Evolutionary conservation across 129 eudicot species (phyloP), one percentile per base, ranked within the genome.

Genomic region (Helianthus tuberosus): DNA sequence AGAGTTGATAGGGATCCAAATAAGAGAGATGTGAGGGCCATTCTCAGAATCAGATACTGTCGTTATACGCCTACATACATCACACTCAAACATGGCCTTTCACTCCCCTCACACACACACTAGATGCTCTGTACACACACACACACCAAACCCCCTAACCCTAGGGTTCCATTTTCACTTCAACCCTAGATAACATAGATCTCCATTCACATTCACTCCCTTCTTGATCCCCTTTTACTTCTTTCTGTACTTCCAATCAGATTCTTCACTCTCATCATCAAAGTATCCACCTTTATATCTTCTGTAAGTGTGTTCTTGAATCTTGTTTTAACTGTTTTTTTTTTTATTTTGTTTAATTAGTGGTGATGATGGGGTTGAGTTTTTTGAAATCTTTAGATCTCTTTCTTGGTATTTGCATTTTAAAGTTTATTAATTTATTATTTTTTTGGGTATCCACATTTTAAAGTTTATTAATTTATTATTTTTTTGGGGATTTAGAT

Each of bases 31-130:
- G 20, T 67, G 68, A 46, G 60, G 69, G 8, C 68, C 81, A 57
- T 49, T 25, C 29, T 68, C 60, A 52, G 70, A 76, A 68, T 68
- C 80, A 52, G 69, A 77, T 58, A 47, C 53, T 77, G 81, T 77
- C 81, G 81, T 77, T 77, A 75, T 75, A 75, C 79, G 79, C 79
- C 65, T 75, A 75, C 79, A 75, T 63, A 64, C 78, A 63, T 63
- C 68, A 55, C 66, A 16, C 75, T 54, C 75, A 55, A 43, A 58
- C 76, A 58, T 71, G 75, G 39, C 77, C 64, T 63, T 49, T 64
- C 73, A 75, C 67, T 71, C 76, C 76, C 75, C 65, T 43, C 76
- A 71, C 47, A 43, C 76, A 71, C 59, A 43, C 76, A 71, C 59
- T 48, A 43, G 15, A 50, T 46, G 36, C 35, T 53, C 61, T 66